phyloP scores from a whole-genome alignment of 1,284 basidiomycete genomes.

The Apiotrichum mycotoxinovorans region DNA sequence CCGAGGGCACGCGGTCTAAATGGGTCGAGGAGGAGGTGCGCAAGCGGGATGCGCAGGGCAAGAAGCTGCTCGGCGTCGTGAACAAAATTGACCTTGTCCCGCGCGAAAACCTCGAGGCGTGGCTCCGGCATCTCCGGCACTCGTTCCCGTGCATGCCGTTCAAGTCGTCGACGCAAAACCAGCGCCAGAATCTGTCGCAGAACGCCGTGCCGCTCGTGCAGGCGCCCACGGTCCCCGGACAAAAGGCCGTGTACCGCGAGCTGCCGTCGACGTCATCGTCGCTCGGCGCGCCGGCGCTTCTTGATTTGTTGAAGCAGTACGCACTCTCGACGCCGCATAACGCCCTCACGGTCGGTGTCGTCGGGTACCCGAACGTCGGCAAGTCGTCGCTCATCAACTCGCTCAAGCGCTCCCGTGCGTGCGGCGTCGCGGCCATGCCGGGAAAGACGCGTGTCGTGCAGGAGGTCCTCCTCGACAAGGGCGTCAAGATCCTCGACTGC shows the following conservation, averaged over 20 bases:
- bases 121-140: conserved; percentile 86
- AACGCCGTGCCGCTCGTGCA: conserved; percentile 42
- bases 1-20: conserved; percentile 79
- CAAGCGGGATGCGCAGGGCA: conserved; percentile 75
- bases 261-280: conserved; percentile 65
- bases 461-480: conserved; percentile 86
- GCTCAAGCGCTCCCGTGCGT: conserved; percentile 78
- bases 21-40: conserved; percentile 87
- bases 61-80: conserved; percentile 80
- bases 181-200: conserved; percentile 69
- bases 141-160: conserved; percentile 92
- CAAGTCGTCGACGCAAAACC: conserved; percentile 76
- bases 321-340: conserved; percentile 62
- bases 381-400: conserved; percentile 96
- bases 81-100: conserved; percentile 96
- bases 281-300: conserved; percentile 58
- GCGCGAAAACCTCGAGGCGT: conserved; percentile 78
- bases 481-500: conserved; percentile 87
- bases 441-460: conserved; percentile 96
- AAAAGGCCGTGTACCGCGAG: conserved; percentile 42
- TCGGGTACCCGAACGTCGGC: conserved; percentile 96
- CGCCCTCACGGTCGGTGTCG: conserved; percentile 87
- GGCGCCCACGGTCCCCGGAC: conserved; percentile 40
- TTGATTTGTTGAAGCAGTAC: conserved; percentile 88
- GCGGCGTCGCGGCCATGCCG: conserved; percentile 89